Evolutionary conservation across 371 early-diverging fungal genomes (phyloP), one percentile per base, ranked within the genome.

Genomic region (Mortierella sp.): DNA sequence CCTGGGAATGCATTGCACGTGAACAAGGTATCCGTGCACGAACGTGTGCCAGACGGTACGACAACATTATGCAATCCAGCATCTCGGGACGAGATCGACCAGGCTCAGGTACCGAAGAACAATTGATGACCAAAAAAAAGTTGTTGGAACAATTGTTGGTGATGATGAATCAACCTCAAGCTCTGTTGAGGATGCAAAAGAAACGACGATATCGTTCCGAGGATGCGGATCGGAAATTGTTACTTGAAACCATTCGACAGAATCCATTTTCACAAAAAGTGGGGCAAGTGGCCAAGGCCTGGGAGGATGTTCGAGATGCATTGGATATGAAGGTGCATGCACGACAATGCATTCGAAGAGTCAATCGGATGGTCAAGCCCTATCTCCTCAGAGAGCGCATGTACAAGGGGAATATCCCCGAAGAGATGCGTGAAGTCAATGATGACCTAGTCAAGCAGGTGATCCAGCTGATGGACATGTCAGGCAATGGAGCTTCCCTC

Each of bases 91-190:
- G 70, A 37, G 80, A 79, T 18, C 62, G 64, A 25, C 64, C 66
- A 58, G 1, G 70, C 65, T 4, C 26, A 9, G 60, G 48, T 45
- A 73, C 73, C 1, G 80, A 79, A 47, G 70, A 66, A 19, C 73
- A 79, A 48, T 62, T 66, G 16, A 70, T 53, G 52, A 61, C 64
- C 21, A 79, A 79, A 55, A 73, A 70, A 18, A 44, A 48, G 26
- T 62, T 79, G 47, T 53, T 79, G 51, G 80, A 79, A 29, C 66
- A 79, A 60, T 64, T 79, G 23, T 55, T 79, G 43, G 57, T 55
- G 23, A 79, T 79, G 80, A 79, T 79, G 80, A 79, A 79, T 37
- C 80, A 79, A 25, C 80, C 80, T 2, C 80, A 79, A 26, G 80
- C 80, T 1, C 21, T 72, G 19, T 59, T 69, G 4, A 51, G 80